Conservation (phyloP, 2,329 filamentous ascomycete species). For the Mariannaea elegans region DNA sequence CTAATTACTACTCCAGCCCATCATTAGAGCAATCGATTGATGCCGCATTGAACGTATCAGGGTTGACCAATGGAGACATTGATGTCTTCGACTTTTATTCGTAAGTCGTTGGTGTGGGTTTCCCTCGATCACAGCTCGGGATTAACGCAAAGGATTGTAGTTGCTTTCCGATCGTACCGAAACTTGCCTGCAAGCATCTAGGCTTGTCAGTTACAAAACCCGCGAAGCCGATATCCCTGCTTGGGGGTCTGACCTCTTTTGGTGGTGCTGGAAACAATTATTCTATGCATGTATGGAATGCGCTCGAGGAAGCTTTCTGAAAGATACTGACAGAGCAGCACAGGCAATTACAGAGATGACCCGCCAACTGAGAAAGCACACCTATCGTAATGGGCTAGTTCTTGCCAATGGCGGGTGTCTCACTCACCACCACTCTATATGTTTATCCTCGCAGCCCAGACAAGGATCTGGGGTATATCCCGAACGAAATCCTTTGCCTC, state of each 20-base stretch:
- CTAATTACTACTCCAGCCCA: constrained; percentile 65
- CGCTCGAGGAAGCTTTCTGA: constrained; percentile 39
- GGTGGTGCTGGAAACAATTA: constrained; percentile 78
- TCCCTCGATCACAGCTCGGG: fast-evolving
- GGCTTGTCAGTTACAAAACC: constrained; percentile 56
- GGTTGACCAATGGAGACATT: constrained; percentile 59
- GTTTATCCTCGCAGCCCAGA: constrained; percentile 59
- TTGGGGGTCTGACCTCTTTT: constrained; percentile 74
- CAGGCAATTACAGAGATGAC: constrained; percentile 62
- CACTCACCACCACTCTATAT: constrained; percentile 71
- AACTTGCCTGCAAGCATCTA: constrained; percentile 69
- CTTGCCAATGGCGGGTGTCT: constrained; percentile 72
- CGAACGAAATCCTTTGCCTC: constrained; percentile 2
- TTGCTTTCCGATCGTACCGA: constrained; percentile 76
- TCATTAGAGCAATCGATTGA: constrained; percentile 67
- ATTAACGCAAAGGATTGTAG: constrained; percentile 42
- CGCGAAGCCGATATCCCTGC: constrained; percentile 64
- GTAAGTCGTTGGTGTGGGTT: constrained; percentile 43
- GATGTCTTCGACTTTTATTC: constrained; percentile 73
- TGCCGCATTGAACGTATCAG: constrained; percentile 57
- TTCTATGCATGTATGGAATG: constrained; percentile 65
- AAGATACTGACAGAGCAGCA: too few relatives aligned
- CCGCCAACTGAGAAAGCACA: constrained; percentile 58
- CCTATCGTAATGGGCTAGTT: constrained; percentile 61
- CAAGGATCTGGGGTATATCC: constrained; percentile 23